phyloP scores from a whole-genome alignment of 1,139 yeast genomes.

The Sporopachydermia cereana region DNA sequence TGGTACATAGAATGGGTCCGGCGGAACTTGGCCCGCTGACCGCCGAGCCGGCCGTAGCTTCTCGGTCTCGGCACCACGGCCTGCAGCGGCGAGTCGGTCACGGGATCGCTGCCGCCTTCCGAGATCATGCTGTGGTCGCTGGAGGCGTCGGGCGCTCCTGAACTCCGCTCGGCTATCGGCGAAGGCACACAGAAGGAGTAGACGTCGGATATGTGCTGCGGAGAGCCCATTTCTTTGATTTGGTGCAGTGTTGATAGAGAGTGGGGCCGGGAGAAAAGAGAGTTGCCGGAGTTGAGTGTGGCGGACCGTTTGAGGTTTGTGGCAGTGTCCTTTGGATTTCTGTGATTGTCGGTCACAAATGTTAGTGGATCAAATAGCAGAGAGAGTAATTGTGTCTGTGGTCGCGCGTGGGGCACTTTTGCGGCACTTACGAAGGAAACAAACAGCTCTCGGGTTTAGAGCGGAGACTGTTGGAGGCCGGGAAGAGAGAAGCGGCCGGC shows the following conservation, averaged over 20 bases:
- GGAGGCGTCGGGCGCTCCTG: neutral
- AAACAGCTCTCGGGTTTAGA: too few relatives aligned
- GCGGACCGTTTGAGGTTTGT: too few relatives aligned
- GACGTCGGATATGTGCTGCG: neutral
- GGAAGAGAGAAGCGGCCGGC: neutral
- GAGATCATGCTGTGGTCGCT: neutral
- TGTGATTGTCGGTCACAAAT: too few relatives aligned
- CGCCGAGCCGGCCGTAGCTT: slow-evolving; percentile 11
- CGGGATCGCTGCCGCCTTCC: slow-evolving; percentile 1
- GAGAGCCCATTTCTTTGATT: neutral
- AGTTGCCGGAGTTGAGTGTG: neutral
- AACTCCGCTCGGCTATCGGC: neutral
- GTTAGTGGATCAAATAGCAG: too few relatives aligned
- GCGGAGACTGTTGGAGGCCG: too few relatives aligned
- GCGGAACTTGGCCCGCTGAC: slow-evolving; percentile 29
- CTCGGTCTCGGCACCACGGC: neutral
- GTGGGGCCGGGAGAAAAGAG: neutral
- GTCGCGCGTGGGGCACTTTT: too few relatives aligned
- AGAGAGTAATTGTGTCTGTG: too few relatives aligned
- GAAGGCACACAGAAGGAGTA: slow-evolving; percentile 4
- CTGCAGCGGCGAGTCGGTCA: slow-evolving; percentile 1
- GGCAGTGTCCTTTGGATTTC: too few relatives aligned
- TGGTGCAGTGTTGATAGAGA: neutral
- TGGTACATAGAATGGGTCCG: slow-evolving; percentile 62
- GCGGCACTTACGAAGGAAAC: slow-evolving; percentile 1